phyloP scores from a whole-genome alignment of 192 early-diverging fungal genomes.

The Coemansia erecta region DNA sequence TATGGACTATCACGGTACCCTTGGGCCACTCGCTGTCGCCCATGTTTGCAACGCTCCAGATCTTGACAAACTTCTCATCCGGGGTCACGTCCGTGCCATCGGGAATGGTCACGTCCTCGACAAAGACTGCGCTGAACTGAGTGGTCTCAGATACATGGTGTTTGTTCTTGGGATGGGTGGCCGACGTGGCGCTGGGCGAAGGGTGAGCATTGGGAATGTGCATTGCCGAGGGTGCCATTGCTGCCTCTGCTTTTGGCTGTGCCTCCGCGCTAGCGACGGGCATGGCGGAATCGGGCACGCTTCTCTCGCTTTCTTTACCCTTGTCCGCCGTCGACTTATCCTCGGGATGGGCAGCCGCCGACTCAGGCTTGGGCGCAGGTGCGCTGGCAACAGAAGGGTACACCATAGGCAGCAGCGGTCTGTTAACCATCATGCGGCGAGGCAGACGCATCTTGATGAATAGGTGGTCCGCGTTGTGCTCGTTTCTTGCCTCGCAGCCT shows the following conservation, averaged over 20 bases:
- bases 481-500: slow-evolving; percentile 70
- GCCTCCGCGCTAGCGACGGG: slow-evolving; percentile 1
- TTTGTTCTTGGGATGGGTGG: neutral
- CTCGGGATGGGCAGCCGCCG: neutral
- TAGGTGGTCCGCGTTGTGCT: slow-evolving; percentile 75
- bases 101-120: slow-evolving; percentile 67
- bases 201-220: neutral
- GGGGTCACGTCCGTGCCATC: slow-evolving; percentile 60
- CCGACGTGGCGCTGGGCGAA: neutral
- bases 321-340: slow-evolving; percentile 9
- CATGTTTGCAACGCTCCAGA: slow-evolving; percentile 67
- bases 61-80: slow-evolving; percentile 63
- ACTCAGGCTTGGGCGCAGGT: slow-evolving; percentile 52
- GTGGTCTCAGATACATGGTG: slow-evolving; percentile 14
- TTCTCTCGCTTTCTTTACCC: neutral
- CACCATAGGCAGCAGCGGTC: slow-evolving; percentile 22
- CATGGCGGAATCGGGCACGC: neutral
- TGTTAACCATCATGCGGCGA: slow-evolving; percentile 7
- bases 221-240: neutral
- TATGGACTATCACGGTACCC: slow-evolving; percentile 56
- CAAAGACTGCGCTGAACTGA: slow-evolving; percentile 52
- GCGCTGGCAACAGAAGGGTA: slow-evolving; percentile 10
- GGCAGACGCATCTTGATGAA: slow-evolving; percentile 81
- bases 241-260: neutral
- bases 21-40: slow-evolving; percentile 61